Evolutionary conservation across 768 basidiomycete species (phyloP), one percentile per base, ranked within the genome.

Genomic region (Galerina marginata): DNA sequence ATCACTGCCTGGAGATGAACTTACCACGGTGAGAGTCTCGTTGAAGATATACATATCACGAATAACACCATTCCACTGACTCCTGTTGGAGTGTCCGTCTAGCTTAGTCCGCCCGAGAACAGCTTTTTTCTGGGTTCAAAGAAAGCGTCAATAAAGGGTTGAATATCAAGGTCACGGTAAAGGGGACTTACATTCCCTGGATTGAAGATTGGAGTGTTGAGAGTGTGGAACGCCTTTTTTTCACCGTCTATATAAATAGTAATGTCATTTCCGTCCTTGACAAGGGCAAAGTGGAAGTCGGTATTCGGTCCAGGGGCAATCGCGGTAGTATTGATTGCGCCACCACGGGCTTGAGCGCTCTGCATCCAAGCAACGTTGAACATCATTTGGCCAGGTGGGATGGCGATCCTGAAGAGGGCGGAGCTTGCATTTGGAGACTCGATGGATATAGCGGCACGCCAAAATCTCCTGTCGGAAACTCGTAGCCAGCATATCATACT

Each of bases 361-460:
- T 20, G 15, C 38, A 42, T 53, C 52, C 52, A 53, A 40, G 52
- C 52, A n/a, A 53, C 40, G 16, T 53, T 53, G 52, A 53, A 53
- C 0, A 20, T 53, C 40, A 53, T 53, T 40, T 43, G 52, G 20
- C 40, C 39, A 1, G 40, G 52, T 40, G 52, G 52, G 4, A 53
- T 14, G 16, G 36, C 52, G 14, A 53, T 42, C n/a, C 52, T 53
- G 16, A 53, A 53, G 10, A 53, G 52, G 15, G 38, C 40, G 9
- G 16, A 38, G 4, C 14, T 42, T 12, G 52, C 39, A 14, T 23
- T 40, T 14, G 38, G 38, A 2, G 52, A 53, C 39, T 53, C 52
- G 11, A 53, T 53, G 1, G 52, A 53, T 16, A 53, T 6, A 20
- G 52, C 52, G 12, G 40, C 37, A 40, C 40, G 52, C 40, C 52